A percentile compares a stretch with the other conserved stretches of the same genome.
Conservation (phyloP, 129 eudicot genomes). For the Artemisia argyi region DNA sequence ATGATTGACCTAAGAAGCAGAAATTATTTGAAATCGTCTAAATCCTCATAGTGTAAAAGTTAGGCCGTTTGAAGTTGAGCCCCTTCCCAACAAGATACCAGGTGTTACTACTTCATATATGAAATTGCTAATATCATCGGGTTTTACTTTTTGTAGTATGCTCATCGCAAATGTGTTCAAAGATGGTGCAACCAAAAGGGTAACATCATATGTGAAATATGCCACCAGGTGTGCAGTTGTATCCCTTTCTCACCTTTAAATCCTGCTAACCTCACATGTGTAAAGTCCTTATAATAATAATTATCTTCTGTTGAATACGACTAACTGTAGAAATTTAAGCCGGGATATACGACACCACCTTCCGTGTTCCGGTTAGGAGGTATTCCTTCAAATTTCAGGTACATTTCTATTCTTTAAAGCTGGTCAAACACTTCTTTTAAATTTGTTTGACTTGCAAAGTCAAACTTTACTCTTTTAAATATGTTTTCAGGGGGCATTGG, state of each 20-base stretch:
- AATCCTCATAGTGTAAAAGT: neutral
- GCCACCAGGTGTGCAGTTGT: conserved; percentile 66
- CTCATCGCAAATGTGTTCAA: conserved; percentile 92
- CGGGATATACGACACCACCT: conserved; percentile 88
- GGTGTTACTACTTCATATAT: neutral
- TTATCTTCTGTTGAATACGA: conserved; percentile 13
- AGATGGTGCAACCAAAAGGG: conserved; percentile 98
- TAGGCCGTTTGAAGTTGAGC: neutral
- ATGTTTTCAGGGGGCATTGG: conserved; percentile 83
- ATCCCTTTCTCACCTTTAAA: conserved; percentile 1
- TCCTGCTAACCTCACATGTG: neutral
- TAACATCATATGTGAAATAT: conserved; percentile 81
- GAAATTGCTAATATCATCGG: neutral
- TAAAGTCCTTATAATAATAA: neutral
- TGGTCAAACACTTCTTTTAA: neutral
- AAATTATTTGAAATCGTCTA: neutral
- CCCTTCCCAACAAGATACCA: neutral
- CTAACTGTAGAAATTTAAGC: conserved; percentile 71
- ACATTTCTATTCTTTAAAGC: conserved; percentile 14
- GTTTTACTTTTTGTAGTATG: conserved; percentile 64
- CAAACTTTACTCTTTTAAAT: neutral
- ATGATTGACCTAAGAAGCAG: neutral
- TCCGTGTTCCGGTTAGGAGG: conserved; percentile 64
- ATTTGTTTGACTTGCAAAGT: conserved; percentile 2
- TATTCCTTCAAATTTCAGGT: conserved; percentile 78